A percentile compares a stretch with the other conserved stretches of the same genome.
Evolutionary conservation across 2,329 filamentous ascomycete genomes (phyloP).

Genomic region (Cercospora canescens): DNA sequence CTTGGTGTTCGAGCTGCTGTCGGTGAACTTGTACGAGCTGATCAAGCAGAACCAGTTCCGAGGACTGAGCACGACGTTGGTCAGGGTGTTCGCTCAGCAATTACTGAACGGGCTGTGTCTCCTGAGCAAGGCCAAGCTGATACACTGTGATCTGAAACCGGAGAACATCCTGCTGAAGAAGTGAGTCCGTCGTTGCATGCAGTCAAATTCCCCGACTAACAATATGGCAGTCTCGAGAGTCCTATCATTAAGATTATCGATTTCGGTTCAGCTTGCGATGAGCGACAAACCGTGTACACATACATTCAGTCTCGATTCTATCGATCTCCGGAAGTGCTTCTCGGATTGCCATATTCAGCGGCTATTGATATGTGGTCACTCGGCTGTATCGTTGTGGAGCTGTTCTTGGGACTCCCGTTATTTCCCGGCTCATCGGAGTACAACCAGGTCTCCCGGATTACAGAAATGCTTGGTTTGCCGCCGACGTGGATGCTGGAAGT

Average conservation of each 20-base stretch:
- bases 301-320: conserved; percentile 99
- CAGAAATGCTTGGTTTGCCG: conserved; percentile 95
- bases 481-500: conserved; percentile 99
- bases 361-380: conserved; percentile 99
- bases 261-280: conserved; percentile 97
- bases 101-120: conserved; percentile 88
- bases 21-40: conserved; percentile 95
- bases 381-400: conserved; percentile 95
- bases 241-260: conserved; percentile 99
- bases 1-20: conserved; percentile 91
- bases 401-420: conserved; percentile 89
- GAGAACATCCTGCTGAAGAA: conserved; percentile 98
- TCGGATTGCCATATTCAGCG: conserved; percentile 96
- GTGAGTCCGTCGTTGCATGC: conserved; percentile 42
- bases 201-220: conserved; percentile 8
- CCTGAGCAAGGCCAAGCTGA: conserved; percentile 92
- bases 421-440: conserved; percentile 98
- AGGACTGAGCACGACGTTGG: conserved; percentile 91
- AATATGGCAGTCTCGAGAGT: conserved; percentile 70
- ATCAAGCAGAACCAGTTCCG: conserved; percentile 99
- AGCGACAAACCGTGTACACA: conserved; percentile 97
- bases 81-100: conserved; percentile 96
- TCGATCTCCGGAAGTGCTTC: conserved; percentile 88
- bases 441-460: conserved; percentile 95
- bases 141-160: conserved; percentile 97